phyloP scores from a whole-genome alignment of 805 yeast species.

The Metschnikowia dekortorum region DNA sequence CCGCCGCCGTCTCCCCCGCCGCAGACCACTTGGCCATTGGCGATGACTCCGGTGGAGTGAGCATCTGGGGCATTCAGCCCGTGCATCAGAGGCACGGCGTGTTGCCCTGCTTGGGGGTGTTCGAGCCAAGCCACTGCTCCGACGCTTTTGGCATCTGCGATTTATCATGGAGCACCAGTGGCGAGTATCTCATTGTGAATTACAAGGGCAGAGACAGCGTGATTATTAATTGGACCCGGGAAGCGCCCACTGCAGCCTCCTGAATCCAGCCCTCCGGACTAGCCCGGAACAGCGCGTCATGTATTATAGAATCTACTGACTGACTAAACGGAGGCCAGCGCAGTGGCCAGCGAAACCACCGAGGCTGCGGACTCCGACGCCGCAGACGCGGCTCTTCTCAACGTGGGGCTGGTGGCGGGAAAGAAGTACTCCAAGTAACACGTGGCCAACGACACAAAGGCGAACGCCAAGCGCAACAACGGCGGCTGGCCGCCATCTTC shows the following conservation, averaged over 20 bases:
- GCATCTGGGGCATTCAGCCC: constrained; percentile 44
- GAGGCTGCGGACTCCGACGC: constrained; percentile 11
- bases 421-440: constrained; percentile 52
- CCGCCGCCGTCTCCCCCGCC: constrained; percentile 50
- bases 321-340: constrained; percentile 3
- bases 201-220: constrained; percentile 29
- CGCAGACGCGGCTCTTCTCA: constrained; percentile 20
- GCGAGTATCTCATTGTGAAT: constrained; percentile 18
- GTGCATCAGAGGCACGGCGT: constrained; percentile 11
- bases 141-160: constrained; percentile 32
- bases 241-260: no score
- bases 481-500: constrained; percentile 39
- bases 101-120: constrained; percentile 26
- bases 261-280: no score
- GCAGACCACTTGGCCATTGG: constrained; percentile 54
- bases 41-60: constrained; percentile 57
- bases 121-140: constrained; percentile 3
- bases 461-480: constrained; percentile 43
- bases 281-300: no score
- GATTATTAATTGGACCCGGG: constrained; percentile 9
- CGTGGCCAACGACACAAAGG: constrained; percentile 45
- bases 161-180: constrained; percentile 29
- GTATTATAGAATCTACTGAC: not conserved
- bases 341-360: constrained; percentile 13
- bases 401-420: constrained; percentile 38